Evolutionary conservation across 2,329 filamentous ascomycete species (phyloP).

Genomic region (Stromatinia cepivora): DNA sequence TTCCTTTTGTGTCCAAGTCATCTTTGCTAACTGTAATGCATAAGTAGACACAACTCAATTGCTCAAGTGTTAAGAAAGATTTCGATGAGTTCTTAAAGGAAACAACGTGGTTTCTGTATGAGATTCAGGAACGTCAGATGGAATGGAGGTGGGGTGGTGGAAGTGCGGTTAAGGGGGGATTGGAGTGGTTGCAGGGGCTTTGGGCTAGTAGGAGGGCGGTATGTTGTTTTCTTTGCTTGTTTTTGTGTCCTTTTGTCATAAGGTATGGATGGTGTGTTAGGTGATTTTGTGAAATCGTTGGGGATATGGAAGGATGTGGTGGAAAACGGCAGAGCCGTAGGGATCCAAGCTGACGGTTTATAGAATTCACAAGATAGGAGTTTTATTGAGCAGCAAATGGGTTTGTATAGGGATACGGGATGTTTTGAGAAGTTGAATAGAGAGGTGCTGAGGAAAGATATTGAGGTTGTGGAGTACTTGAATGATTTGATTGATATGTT

Average conservation of each 20-base stretch:
- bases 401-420: slow-evolving; percentile 32
- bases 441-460: slow-evolving; percentile 39
- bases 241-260: neutral
- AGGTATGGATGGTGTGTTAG: neutral
- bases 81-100: slow-evolving; percentile 36
- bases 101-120: slow-evolving; percentile 36
- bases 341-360: neutral
- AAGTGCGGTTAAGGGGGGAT: slow-evolving; percentile 32
- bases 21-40: neutral
- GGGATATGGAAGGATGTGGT: neutral
- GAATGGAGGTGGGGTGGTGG: slow-evolving; percentile 29
- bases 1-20: neutral
- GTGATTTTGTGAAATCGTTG: neutral
- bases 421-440: slow-evolving; percentile 39
- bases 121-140: slow-evolving; percentile 37
- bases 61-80: slow-evolving; percentile 30
- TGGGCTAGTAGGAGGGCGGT: slow-evolving; percentile 41
- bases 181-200: slow-evolving; percentile 38
- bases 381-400: slow-evolving; percentile 42
- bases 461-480: slow-evolving; percentile 42
- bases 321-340: neutral
- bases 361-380: slow-evolving; percentile 40
- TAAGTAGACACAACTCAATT: slow-evolving; percentile 15
- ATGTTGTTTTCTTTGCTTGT: slow-evolving; percentile 25
- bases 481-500: slow-evolving; percentile 40